Evolutionary conservation across 2,329 filamentous ascomycete genomes (phyloP), one percentile per base, ranked within the genome.

Genomic region (Diaporthe ampelina): DNA sequence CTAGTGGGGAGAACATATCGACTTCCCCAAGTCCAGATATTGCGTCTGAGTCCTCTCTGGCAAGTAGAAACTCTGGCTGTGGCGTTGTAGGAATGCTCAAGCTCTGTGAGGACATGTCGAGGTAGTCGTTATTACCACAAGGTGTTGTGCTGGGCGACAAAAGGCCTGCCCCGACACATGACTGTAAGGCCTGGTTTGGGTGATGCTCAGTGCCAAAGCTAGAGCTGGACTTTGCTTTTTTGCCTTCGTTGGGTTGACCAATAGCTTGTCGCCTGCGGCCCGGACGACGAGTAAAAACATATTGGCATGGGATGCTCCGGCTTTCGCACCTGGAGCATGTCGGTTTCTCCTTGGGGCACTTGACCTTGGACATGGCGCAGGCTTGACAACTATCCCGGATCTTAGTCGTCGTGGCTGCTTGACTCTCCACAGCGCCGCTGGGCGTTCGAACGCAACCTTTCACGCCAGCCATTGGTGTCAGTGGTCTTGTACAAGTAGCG

Each of bases 351-450:
- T 81, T 81, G 45, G 73, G 72, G 70, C 82, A 84, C 75, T 79
- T 81, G 67, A 84, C 77, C 77, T 85, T 85, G 58, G 82, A 82
- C 21, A 75, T 54, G 11, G 82, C 81, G 76, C 82, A 84, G 50
- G 80, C 76, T 50, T 82, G 79, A 74, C 83, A 84, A 70, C 81
- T 83, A 59, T 83, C 79, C 50, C 83, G 78, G 40, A 63, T 40
- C 40, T 48, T 63, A 43, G 29, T 45, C 40, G 40, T 45, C 29
- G 8, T 61, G 8, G 3, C n/a, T 29, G 15, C 58, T 29, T 11
- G 21, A 13, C 21, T 2, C 24, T 40, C 35, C 35, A 35, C 35
- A 17, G 35, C 6, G 57, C 21, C 13, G 11, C n/a, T 35, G 4
- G 57, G 57, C 57, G 57, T 59, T n/a, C 35, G 35, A n/a, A 40